Evolutionary conservation across 2,329 filamentous ascomycete genomes (phyloP).

Genomic region (Colletotrichum sp.): DNA sequence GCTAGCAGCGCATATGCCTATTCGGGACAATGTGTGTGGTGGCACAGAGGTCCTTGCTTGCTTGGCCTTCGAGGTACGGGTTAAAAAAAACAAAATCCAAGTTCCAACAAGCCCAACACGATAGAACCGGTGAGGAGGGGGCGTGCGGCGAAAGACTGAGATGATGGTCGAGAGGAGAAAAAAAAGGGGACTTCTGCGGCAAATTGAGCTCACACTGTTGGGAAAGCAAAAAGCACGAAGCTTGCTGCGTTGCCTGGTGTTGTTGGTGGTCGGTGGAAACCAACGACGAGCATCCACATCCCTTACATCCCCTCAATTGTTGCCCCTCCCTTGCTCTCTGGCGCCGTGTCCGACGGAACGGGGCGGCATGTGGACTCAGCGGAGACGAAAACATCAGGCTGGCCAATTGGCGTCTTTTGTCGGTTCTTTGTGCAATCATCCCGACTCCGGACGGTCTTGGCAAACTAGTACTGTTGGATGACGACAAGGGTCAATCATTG

Average conservation of each 20-base stretch:
- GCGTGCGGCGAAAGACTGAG: not conserved
- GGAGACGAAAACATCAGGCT: not conserved
- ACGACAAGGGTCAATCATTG: not conserved
- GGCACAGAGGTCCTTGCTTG: not conserved
- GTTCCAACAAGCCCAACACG: not conserved
- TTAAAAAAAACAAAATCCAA: not conserved
- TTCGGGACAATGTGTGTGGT: not conserved
- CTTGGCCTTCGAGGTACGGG: not conserved
- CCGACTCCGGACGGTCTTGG: not conserved
- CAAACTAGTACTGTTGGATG: not conserved
- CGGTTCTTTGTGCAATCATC: not conserved
- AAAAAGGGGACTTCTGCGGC: not conserved
- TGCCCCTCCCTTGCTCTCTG: not conserved
- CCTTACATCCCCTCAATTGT: not conserved
- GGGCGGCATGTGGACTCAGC: not conserved
- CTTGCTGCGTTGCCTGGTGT: not conserved
- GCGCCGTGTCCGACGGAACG: not conserved
- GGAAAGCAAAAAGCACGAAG: not conserved
- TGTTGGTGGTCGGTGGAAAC: not conserved
- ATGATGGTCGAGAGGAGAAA: not conserved
- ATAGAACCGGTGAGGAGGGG: not conserved
- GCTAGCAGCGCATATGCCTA: not conserved
- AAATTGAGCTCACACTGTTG: not conserved
- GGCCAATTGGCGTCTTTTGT: not conserved
- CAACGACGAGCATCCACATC: not conserved